A percentile compares a stretch with the other conserved stretches of the same genome.
Conservation (phyloP, 2,329 filamentous ascomycete genomes). For the Alternaria angustiovoidea region DNA sequence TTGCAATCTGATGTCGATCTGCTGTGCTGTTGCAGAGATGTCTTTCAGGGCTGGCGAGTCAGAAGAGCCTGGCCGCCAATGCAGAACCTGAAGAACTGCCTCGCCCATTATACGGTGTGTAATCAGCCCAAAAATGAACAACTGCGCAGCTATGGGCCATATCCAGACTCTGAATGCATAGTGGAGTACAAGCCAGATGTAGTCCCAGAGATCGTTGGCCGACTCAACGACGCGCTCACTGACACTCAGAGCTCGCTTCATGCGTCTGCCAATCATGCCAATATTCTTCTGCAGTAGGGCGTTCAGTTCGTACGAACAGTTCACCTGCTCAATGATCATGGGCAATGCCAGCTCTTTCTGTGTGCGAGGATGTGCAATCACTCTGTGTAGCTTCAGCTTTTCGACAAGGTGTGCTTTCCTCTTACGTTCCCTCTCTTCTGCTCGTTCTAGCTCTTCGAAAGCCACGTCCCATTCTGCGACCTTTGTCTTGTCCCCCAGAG, state of each 20-base stretch:
- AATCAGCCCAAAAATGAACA: slow-evolving; percentile 81
- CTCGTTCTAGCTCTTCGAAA: slow-evolving; percentile 68
- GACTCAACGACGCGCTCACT: slow-evolving; percentile 94
- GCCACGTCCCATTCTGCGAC: slow-evolving; percentile 51
- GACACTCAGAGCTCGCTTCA: slow-evolving; percentile 86
- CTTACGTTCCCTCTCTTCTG: slow-evolving; percentile 72
- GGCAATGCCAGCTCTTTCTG: slow-evolving; percentile 83
- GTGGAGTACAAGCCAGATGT: slow-evolving; percentile 73
- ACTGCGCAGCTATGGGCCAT: slow-evolving; percentile 74
- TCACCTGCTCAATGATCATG: slow-evolving; percentile 89
- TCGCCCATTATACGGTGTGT: slow-evolving; percentile 84
- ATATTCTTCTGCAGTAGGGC: slow-evolving; percentile 88
- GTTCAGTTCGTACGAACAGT: slow-evolving; percentile 92
- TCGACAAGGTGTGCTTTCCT: slow-evolving; percentile 75
- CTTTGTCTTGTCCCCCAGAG: slow-evolving; percentile 70
- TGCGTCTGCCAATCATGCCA: slow-evolving; percentile 79
- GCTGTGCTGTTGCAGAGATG: slow-evolving; percentile 93
- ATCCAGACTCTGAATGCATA: slow-evolving; percentile 76
- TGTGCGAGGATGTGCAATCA: slow-evolving; percentile 77
- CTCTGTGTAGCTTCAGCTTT: slow-evolving; percentile 88
- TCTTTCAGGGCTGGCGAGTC: slow-evolving; percentile 89
- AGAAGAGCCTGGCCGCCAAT: slow-evolving; percentile 78
- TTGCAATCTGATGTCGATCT: slow-evolving; percentile 94
- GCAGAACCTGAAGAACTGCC: slow-evolving; percentile 76
- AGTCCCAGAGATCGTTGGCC: slow-evolving; percentile 83